These are phyloP conservation scores for Teratosphaeria epicoccoides DNA, from an alignment of 2,329 filamentous ascomycete genomes.

Conservation along the genomic window DNA sequence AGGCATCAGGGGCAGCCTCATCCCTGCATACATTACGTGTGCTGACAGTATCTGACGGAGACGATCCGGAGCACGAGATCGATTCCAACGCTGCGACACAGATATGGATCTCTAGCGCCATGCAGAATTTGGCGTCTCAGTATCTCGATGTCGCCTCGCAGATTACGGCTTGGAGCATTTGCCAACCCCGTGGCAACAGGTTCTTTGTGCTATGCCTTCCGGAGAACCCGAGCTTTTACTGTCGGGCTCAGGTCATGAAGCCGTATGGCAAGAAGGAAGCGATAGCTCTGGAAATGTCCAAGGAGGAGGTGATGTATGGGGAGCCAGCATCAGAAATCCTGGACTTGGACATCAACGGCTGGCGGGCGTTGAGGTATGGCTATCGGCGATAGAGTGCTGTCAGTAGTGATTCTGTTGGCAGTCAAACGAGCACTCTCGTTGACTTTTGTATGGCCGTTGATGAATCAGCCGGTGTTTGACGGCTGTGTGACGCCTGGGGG, in stretches of 20 bases:
- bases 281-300: background rate
- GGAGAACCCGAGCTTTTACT: background rate
- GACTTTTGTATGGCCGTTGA: too few species aligned
- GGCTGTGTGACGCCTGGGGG: too few species aligned
- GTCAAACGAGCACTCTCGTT: too few species aligned
- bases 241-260: background rate
- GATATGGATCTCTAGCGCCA: background rate
- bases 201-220: background rate
- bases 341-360: background rate
- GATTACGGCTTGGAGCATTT: background rate
- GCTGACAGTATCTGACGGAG: background rate
- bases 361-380: background rate
- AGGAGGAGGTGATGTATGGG: background rate
- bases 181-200: background rate
- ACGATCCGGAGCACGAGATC: background rate
- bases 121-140: background rate
- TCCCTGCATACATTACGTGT: background rate
- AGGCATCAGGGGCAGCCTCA: background rate
- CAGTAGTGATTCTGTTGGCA: background rate
- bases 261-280: background rate
- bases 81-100: background rate
- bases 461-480: background rate
- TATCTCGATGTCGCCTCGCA: background rate
- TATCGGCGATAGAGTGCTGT: background rate
- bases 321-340: slow-evolving; percentile 2